Percentiles rank a stretch among this genome's conserved stretches.
These are phyloP conservation scores for Escovopsis weberi DNA, from an alignment of 2,329 filamentous ascomycete genomes.

Conservation along the genomic window DNA sequence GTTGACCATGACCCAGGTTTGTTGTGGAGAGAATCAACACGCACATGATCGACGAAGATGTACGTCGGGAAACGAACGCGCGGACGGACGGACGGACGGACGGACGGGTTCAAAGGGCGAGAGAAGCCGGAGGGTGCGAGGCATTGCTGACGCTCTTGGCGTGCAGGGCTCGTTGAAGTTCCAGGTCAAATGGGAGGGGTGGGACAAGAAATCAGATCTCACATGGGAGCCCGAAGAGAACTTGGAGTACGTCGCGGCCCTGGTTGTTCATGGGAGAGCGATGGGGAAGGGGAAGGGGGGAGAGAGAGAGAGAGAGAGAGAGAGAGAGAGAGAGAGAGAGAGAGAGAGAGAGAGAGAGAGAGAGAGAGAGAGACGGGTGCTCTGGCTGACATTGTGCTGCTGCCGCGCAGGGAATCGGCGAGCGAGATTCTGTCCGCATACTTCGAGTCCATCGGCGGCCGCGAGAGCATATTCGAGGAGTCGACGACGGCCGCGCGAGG, in stretches of 20 bases:
- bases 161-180: constrained; percentile 41
- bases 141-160: constrained; percentile 1
- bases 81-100: no score
- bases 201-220: constrained; percentile 50
- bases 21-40: constrained; percentile 59
- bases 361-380: no score
- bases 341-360: no score
- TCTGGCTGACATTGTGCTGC: neutral
- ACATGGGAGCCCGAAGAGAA: constrained; percentile 74
- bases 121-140: no score
- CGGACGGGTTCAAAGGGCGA: neutral
- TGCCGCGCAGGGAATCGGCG: constrained; percentile 35
- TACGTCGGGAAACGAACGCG: constrained; percentile 16
- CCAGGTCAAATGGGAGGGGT: constrained; percentile 72
- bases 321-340: no score
- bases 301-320: no score
- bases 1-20: constrained; percentile 33
- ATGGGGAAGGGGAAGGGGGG: neutral
- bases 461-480: constrained; percentile 37
- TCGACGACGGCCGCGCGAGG: constrained; percentile 33
- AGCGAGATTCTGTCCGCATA: constrained; percentile 50
- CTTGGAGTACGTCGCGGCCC: constrained; percentile 13
- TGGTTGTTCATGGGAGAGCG: no score
- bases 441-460: constrained; percentile 47
- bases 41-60: constrained; percentile 46